Conservation (phyloP, 495 filamentous ascomycete species). For the Neurospora africana region DNA sequence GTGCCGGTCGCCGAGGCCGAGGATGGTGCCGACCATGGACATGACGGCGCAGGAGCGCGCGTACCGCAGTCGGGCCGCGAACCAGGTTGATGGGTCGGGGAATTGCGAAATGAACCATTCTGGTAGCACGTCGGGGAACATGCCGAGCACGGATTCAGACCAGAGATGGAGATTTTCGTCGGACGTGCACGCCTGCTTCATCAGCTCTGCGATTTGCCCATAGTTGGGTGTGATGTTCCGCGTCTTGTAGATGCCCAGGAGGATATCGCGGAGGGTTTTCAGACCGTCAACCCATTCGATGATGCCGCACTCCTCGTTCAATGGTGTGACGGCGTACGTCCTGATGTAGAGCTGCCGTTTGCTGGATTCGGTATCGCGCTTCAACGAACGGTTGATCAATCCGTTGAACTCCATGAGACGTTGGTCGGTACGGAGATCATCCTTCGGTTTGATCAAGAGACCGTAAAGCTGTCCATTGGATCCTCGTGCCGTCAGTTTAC, state of each 20-base stretch:
- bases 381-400: conserved; percentile 91
- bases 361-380: conserved; percentile 81
- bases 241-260: conserved; percentile 65
- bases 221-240: conserved; percentile 50
- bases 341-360: conserved; percentile 77
- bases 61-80: conserved; percentile 79
- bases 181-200: conserved; percentile 33
- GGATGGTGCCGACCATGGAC: conserved; percentile 92
- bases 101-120: conserved; percentile 96
- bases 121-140: conserved; percentile 73
- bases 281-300: conserved; percentile 99
- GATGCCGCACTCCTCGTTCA: conserved; percentile 95
- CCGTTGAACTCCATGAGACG: conserved; percentile 98
- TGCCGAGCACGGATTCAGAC: conserved; percentile 50
- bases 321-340: conserved; percentile 89
- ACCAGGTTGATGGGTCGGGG: conserved; percentile 85
- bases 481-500: conserved; percentile 78
- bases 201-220: conserved; percentile 30
- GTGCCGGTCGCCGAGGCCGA: conserved; percentile 94
- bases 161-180: conserved; percentile 52
- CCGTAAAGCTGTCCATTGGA: conserved; percentile 82
- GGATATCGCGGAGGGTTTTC: conserved; percentile 84
- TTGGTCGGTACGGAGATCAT: conserved; percentile 93
- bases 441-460: conserved; percentile 92
- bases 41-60: conserved; percentile 91